Base-by-base conservation (phyloP, 345 rosid species). In the Combretum micranthum region DNA sequence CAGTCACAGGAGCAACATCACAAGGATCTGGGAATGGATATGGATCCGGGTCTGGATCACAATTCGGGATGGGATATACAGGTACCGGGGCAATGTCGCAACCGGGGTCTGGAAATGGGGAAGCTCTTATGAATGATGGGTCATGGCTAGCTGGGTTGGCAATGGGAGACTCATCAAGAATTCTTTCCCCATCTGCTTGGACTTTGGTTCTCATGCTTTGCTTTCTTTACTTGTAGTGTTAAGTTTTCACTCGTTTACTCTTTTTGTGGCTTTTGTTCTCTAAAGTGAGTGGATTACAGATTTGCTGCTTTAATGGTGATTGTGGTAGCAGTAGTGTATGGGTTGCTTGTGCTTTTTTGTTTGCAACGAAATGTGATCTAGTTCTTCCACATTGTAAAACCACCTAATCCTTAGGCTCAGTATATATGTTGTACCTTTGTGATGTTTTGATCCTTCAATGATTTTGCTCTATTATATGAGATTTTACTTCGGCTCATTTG, bases 141-240 rank as follows among this genome's bases (percentile, higher is more conserved):
- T 80, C 97, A 4, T 90, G 89, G 84, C 59, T 92, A 69, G 98
- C 93, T 51, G 93, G 96, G 66, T 70, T 92, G 61, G 98, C 96
- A 58, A 80, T 88, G 95, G 98, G 96, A 50, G 82, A 73, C 46
- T 78, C 98, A 0, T 26, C 65, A 52, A 72, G 75, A 69, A 15
- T 71, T 16, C 61, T 66, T 19, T 44, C 69, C 45, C 59, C 65
- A 5, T 25, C 42, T 52, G 42, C 50, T 47, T 25, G 53, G 60
- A 20, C 42, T 44, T 20, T 66, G 7, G 32, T 56, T 43, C 50
- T 77, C 13, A 11, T 62, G 60, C 52, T 57, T 46, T 62, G 64
- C 7, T 63, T 63, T 62, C 22, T 52, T 50, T 59, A 64, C 60
- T 75, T 68, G 77, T 78, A 62, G 72, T 59, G 12, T 23, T 42